phyloP scores from a whole-genome alignment of 352 stramenopile genomes.

The Phytophthora capsici region DNA sequence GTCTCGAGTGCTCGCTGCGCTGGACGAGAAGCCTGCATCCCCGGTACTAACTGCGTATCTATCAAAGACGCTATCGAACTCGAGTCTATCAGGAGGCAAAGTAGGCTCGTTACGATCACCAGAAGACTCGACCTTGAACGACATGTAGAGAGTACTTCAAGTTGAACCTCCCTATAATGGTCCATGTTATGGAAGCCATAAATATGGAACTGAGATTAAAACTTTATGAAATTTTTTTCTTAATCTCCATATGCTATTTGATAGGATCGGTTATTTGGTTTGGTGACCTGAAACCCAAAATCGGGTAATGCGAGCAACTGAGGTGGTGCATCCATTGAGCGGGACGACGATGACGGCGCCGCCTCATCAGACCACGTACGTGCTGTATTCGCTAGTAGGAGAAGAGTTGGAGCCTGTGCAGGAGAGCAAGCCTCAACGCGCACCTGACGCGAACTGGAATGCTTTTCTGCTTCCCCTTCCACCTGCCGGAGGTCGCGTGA shows the following conservation, averaged over 20 bases:
- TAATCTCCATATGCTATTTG: background rate
- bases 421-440: slow-evolving; percentile 39
- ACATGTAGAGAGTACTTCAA: slow-evolving; percentile 2
- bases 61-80: slow-evolving; percentile 19
- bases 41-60: background rate
- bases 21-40: slow-evolving; percentile 46
- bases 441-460: slow-evolving; percentile 73
- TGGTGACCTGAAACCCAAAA: slow-evolving; percentile 17
- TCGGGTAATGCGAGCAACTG: slow-evolving; percentile 28
- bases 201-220: too few relatives aligned
- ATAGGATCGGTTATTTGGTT: slow-evolving; percentile 14
- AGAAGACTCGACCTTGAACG: slow-evolving; percentile 9
- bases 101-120: slow-evolving; percentile 13
- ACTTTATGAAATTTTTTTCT: too few relatives aligned
- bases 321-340: slow-evolving; percentile 41
- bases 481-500: slow-evolving; percentile 32
- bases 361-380: slow-evolving; percentile 41
- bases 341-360: slow-evolving; percentile 35
- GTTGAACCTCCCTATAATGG: slow-evolving; percentile 2
- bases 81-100: slow-evolving; percentile 9
- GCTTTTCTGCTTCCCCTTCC: slow-evolving; percentile 59
- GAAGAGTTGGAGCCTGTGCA: slow-evolving; percentile 63
- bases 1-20: slow-evolving; percentile 56
- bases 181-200: too few relatives aligned
- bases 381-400: slow-evolving; percentile 76